phyloP scores from a whole-genome alignment of 257 asterid species.

The Gentiana dahurica region DNA sequence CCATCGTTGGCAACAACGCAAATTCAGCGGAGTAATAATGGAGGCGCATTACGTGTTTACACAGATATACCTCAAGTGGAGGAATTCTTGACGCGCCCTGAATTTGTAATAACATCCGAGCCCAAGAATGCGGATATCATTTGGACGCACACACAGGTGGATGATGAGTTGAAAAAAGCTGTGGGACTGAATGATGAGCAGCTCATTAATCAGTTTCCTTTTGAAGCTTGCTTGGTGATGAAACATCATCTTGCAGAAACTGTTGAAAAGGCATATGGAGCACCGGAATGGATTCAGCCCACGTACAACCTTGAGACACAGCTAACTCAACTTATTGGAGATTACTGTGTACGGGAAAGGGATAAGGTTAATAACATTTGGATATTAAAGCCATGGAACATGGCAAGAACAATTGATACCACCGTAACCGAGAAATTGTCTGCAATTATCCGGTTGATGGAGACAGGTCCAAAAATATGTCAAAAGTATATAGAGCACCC shows the following conservation, averaged over 20 bases:
- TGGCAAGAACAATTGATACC: conserved; percentile 98
- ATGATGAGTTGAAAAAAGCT: conserved; percentile 72
- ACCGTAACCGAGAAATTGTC: conserved; percentile 67
- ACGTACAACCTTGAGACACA: conserved; percentile 95
- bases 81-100: conserved; percentile 79
- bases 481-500: conserved; percentile 98
- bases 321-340: conserved; percentile 71
- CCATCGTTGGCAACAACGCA: conserved; percentile 24
- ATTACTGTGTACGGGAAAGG: conserved; percentile 51
- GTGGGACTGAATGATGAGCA: conserved; percentile 74
- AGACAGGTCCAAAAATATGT: conserved; percentile 93
- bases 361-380: conserved; percentile 66
- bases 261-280: conserved; percentile 80
- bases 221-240: conserved; percentile 95
- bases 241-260: conserved; percentile 95
- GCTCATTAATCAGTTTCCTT: conserved; percentile 82
- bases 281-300: conserved; percentile 88
- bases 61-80: conserved; percentile 83
- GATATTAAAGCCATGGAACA: conserved; percentile 99
- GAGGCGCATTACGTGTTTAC: conserved; percentile 61
- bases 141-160: conserved; percentile 85
- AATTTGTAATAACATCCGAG: conserved; percentile 63
- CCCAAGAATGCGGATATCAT: conserved; percentile 86
- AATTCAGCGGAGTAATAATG: conserved; percentile 30
- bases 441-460: conserved; percentile 92